These are phyloP conservation scores for Chenopodium berlandieri DNA, from an alignment of 148 eudicot species.

Conservation along the genomic window DNA sequence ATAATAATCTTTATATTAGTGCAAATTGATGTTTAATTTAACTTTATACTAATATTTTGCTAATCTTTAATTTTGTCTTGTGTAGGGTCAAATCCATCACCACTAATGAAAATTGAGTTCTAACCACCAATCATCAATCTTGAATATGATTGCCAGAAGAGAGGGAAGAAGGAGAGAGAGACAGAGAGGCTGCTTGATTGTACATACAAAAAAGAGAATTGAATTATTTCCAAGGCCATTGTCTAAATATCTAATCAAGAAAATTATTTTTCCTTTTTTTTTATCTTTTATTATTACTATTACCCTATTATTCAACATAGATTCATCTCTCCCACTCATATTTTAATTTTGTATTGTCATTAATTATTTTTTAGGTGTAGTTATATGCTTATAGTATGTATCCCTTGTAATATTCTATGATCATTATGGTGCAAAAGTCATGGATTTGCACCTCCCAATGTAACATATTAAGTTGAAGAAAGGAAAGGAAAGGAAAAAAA, in stretches of 20 bases:
- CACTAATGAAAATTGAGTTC: conserved; percentile 65
- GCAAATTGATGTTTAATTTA: conserved; percentile 1
- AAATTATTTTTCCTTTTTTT: neutral
- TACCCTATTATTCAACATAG: neutral
- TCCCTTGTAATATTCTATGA: conserved; percentile 25
- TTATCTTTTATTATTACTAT: neutral
- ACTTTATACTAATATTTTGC: neutral
- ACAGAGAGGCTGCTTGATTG: conserved; percentile 46
- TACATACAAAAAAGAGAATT: conserved; percentile 44
- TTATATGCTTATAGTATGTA: conserved; percentile 5
- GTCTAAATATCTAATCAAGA: conserved; percentile 27
- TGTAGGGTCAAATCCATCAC: conserved; percentile 48
- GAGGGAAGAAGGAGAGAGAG: conserved; percentile 13
- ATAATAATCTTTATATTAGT: conserved; percentile 20
- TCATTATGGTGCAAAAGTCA: conserved; percentile 21
- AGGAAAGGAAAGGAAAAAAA: neutral
- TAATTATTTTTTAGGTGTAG: conserved; percentile 13
- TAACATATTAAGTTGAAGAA: conserved; percentile 23
- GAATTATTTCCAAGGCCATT: conserved; percentile 25
- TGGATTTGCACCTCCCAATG: conserved; percentile 19
- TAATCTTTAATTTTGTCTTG: conserved; percentile 8
- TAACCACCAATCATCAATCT: conserved; percentile 41
- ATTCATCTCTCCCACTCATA: neutral
- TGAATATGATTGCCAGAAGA: conserved; percentile 36
- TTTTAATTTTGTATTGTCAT: neutral